Conservation (phyloP, 1,139 yeast genomes). For the Hemisphaericaspora lyxosophila region DNA sequence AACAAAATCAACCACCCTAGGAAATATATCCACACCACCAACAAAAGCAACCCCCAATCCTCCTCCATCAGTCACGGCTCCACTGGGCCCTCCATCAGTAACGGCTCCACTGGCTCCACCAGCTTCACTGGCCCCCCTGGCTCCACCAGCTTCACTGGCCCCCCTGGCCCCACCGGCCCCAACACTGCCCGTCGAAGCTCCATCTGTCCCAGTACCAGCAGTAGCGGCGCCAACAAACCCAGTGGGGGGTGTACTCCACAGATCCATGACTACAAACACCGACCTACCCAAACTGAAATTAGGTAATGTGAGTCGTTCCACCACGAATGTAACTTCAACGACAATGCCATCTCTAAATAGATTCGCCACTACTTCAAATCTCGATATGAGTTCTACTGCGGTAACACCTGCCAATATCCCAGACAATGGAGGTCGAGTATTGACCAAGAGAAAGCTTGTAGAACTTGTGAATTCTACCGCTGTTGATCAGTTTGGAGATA, state of each 20-base stretch:
- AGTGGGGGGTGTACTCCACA: slow-evolving; percentile 3
- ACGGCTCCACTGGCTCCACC: no score
- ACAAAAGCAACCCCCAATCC: no score
- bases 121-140: no score
- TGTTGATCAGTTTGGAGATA: slow-evolving; percentile 74
- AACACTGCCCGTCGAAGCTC: slow-evolving; percentile 12
- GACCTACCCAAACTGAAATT: slow-evolving; percentile 3
- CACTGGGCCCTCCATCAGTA: no score
- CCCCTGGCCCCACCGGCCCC: slow-evolving; percentile 10
- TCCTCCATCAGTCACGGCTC: no score
- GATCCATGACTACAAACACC: slow-evolving; percentile 6
- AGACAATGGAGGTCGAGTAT: slow-evolving; percentile 69
- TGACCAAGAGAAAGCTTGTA: slow-evolving; percentile 82
- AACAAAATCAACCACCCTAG: slow-evolving; percentile 9
- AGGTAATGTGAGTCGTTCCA: background rate
- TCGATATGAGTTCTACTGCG: background rate
- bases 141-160: no score
- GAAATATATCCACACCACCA: slow-evolving; percentile 8
- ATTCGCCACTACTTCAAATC: background rate
- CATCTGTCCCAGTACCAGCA: slow-evolving; percentile 11
- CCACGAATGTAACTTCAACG: slow-evolving; percentile 5
- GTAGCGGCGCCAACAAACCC: slow-evolving; percentile 8
- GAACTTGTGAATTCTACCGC: slow-evolving; percentile 84
- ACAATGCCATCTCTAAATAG: slow-evolving; percentile 3
- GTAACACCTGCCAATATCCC: slow-evolving; percentile 30